These are phyloP conservation scores for Euphorbia peplus DNA, from an alignment of 345 rosid genomes.

Conservation along the genomic window DNA sequence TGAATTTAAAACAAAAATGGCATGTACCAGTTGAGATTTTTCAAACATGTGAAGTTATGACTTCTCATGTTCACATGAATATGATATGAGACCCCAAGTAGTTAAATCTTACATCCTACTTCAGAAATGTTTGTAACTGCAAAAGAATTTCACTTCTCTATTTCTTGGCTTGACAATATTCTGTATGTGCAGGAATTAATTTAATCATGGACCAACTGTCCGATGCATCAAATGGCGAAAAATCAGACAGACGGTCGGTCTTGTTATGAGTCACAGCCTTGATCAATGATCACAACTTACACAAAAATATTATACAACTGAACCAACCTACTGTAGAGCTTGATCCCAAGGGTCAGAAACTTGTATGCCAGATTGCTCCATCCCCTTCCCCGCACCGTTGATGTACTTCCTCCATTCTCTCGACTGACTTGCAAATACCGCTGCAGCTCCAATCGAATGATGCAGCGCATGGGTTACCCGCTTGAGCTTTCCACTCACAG, in stretches of 20 bases:
- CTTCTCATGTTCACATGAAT: too few relatives aligned
- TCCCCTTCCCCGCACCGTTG: constrained; percentile 36
- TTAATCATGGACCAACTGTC: constrained; percentile 36
- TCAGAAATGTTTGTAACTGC: background rate
- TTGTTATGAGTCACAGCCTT: constrained; percentile 14
- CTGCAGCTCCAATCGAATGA: constrained; percentile 40
- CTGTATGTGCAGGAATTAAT: constrained; percentile 35
- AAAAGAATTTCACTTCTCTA: background rate
- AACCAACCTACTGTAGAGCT: constrained; percentile 3
- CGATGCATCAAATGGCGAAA: constrained; percentile 42
- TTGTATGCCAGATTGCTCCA: constrained; percentile 69
- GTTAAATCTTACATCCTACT: too few relatives aligned
- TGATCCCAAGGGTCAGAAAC: too few relatives aligned
- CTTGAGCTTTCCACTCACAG: constrained; percentile 38
- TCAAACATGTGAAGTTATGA: too few relatives aligned
- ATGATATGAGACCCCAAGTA: too few relatives aligned
- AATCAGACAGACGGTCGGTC: constrained; percentile 35
- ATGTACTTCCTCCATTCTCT: constrained; percentile 33
- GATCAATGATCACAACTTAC: constrained; percentile 5
- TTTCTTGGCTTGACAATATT: constrained; percentile 17
- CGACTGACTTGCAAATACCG: constrained; percentile 35
- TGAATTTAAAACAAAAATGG: too few relatives aligned
- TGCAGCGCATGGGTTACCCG: constrained; percentile 36
- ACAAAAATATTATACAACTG: constrained; percentile 27
- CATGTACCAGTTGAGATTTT: too few relatives aligned